These are phyloP conservation scores for Penicillium aurantiogriseum DNA, from an alignment of 2,329 filamentous ascomycete genomes.

Conservation along the genomic window DNA sequence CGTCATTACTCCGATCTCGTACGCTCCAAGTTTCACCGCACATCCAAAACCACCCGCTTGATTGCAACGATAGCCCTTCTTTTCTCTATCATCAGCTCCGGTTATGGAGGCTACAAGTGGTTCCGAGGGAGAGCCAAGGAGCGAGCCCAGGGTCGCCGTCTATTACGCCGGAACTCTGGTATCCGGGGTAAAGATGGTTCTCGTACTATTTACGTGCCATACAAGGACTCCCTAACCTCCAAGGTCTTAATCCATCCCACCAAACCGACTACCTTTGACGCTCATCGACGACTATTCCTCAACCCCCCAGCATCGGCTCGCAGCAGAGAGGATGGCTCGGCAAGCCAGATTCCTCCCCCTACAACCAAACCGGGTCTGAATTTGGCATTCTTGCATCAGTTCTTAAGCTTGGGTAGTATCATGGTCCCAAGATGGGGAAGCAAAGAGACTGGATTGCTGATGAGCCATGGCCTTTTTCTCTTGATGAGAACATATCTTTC, in stretches of 20 bases:
- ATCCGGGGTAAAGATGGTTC: constrained; percentile 92
- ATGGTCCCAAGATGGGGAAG: constrained; percentile 95
- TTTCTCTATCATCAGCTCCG: constrained; percentile 73
- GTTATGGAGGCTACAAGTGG: constrained; percentile 75
- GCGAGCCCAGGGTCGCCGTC: constrained; percentile 74
- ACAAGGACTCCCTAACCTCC: constrained; percentile 71
- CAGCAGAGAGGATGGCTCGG: constrained; percentile 62
- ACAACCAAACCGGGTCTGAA: constrained; percentile 94
- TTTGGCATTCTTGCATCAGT: constrained; percentile 93
- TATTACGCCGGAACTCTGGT: constrained; percentile 88
- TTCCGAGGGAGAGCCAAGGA: constrained; percentile 73
- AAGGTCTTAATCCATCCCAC: constrained; percentile 90
- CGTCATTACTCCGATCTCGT: constrained; percentile 51
- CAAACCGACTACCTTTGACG: constrained; percentile 92
- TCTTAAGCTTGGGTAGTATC: constrained; percentile 91
- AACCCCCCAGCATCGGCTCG: constrained; percentile 84
- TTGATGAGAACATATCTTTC: constrained; percentile 93
- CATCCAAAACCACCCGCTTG: constrained; percentile 69
- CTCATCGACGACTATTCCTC: constrained; percentile 86
- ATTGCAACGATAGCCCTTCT: constrained; percentile 73
- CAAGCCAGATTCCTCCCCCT: constrained; percentile 70
- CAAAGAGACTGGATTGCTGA: constrained; percentile 86
- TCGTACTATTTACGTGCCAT: constrained; percentile 90
- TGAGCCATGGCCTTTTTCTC: constrained; percentile 86
- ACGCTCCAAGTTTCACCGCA: constrained; percentile 56